Percentiles rank a stretch among this genome's conserved stretches.
Conservation (phyloP, 2,329 filamentous ascomycete genomes). For the Hirsutella minnesotensis region DNA sequence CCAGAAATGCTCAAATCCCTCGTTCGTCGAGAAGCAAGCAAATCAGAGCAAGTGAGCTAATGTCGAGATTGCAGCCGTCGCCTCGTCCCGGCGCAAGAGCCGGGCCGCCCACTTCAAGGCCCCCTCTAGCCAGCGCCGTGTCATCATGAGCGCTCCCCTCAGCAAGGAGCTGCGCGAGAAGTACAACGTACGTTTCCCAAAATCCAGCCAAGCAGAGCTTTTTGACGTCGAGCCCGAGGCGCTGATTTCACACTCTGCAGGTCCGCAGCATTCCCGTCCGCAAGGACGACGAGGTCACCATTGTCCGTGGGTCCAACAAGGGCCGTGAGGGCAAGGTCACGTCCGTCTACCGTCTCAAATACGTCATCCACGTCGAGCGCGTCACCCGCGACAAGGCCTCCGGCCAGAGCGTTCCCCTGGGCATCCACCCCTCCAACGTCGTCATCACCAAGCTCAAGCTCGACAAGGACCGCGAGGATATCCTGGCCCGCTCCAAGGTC, state of each 20-base stretch:
- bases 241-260: slow-evolving; percentile 29
- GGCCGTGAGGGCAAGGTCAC: slow-evolving; percentile 97
- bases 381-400: slow-evolving; percentile 95
- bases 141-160: slow-evolving; percentile 93
- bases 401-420: slow-evolving; percentile 89
- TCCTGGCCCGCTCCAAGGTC: slow-evolving; percentile 72
- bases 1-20: not conserved
- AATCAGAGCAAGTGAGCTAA: not conserved
- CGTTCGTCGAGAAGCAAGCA: not conserved
- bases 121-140: slow-evolving; percentile 84
- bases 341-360: slow-evolving; percentile 97
- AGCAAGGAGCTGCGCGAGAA: slow-evolving; percentile 97
- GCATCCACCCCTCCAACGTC: slow-evolving; percentile 92
- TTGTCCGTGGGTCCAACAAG: slow-evolving; percentile 91
- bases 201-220: not conserved
- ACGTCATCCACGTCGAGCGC: slow-evolving; percentile 93
- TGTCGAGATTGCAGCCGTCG: slow-evolving; percentile 33
- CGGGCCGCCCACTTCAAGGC: slow-evolving; percentile 97
- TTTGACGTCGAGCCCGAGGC: not conserved
- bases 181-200: slow-evolving; percentile 68
- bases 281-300: slow-evolving; percentile 91
- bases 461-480: slow-evolving; percentile 86
- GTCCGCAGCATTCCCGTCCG: slow-evolving; percentile 93
- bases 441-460: slow-evolving; percentile 99
- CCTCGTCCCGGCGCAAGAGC: slow-evolving; percentile 91